Conservation (phyloP, 768 basidiomycete genomes). For the Gautieria morchelliformis region DNA sequence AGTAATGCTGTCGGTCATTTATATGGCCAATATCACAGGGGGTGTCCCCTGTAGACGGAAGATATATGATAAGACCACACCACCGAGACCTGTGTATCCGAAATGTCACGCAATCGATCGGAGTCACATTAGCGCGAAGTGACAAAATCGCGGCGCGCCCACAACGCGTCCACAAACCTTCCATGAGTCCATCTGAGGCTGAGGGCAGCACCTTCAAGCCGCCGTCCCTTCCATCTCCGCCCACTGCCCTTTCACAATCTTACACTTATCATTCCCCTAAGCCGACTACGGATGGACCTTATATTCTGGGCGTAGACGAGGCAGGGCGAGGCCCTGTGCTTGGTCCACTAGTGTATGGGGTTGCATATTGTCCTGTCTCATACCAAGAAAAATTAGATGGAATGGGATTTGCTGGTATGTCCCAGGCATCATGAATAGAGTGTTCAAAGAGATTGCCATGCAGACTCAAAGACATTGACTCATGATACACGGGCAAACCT, state of each 20-base stretch:
- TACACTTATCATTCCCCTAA: conserved; percentile 71
- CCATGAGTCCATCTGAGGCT: neutral
- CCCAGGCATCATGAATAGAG: neutral
- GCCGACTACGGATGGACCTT: conserved; percentile 64
- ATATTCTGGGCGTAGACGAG: conserved; percentile 98
- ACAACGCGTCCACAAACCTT: neutral
- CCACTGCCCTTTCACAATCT: conserved; percentile 50
- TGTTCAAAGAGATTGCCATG: neutral
- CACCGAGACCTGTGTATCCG: no score
- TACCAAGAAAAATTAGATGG: conserved; percentile 66
- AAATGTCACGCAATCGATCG: no score
- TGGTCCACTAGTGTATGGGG: conserved; percentile 91
- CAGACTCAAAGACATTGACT: conserved; percentile 90
- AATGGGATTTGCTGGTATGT: conserved; percentile 84
- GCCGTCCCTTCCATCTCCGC: conserved; percentile 52
- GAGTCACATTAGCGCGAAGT: no score
- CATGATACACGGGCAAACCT: conserved; percentile 57
- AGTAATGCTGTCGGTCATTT: no score
- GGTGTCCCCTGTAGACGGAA: no score
- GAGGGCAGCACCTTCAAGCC: neutral
- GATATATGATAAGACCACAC: no score
- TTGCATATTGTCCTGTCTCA: conserved; percentile 81
- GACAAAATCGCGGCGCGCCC: neutral
- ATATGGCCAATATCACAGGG: no score
- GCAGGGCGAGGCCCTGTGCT: conserved; percentile 94